Conservation (phyloP, 2,329 filamentous ascomycete genomes). For the Myriosclerotinia scirpicola region DNA sequence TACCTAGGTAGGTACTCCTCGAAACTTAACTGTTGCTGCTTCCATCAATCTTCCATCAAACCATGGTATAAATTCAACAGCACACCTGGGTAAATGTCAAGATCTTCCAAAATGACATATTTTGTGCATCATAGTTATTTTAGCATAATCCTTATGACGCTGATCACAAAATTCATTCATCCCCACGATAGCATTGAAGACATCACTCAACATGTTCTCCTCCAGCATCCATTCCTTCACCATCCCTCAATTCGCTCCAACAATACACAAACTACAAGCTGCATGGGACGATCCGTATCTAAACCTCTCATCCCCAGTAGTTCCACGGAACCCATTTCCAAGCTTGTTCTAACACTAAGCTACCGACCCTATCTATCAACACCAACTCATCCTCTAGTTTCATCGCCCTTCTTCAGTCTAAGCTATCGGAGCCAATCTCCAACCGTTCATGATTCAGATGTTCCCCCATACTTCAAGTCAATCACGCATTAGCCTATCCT, state of each 20-base stretch:
- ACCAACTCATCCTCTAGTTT: constrained; percentile 10
- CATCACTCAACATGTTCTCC: background rate
- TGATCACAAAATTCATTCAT: background rate
- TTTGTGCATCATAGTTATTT: background rate
- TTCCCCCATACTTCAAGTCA: background rate
- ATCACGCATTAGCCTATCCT: constrained; percentile 1
- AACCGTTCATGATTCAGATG: background rate
- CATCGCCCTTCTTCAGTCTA: background rate
- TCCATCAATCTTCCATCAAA: background rate
- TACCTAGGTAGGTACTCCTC: background rate
- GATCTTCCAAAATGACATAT: background rate
- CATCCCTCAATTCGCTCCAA: background rate
- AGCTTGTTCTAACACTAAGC: background rate
- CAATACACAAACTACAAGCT: background rate
- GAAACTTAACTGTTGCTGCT: background rate
- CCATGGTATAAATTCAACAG: background rate
- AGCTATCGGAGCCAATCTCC: background rate
- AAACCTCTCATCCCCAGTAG: background rate
- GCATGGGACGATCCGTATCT: background rate
- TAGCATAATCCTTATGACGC: background rate
- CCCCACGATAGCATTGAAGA: no score
- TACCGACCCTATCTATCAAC: background rate
- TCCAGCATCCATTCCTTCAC: background rate
- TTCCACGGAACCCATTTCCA: background rate
- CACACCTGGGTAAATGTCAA: background rate